Conservation (phyloP, 1,284 basidiomycete species). For the Ustilago tritici region DNA sequence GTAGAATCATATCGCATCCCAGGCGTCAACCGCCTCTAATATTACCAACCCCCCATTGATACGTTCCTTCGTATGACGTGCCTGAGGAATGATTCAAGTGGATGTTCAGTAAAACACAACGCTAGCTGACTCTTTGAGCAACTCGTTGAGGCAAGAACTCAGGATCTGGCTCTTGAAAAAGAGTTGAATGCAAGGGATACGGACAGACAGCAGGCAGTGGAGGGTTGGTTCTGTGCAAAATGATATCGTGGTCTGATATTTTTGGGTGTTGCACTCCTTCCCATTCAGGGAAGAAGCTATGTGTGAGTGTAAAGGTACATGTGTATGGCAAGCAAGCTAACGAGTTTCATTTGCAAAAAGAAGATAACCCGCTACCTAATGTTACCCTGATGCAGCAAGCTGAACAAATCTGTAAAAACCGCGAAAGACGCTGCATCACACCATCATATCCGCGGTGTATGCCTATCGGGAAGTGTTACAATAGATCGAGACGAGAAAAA, state of each 20-base stretch:
- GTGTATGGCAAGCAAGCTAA: background rate
- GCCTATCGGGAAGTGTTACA: conserved; percentile 7
- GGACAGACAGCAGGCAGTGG: background rate
- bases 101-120: too few relatives aligned
- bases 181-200: background rate
- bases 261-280: conserved; percentile 25
- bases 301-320: conserved; percentile 29
- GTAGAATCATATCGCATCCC: background rate
- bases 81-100: too few relatives aligned
- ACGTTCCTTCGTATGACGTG: background rate
- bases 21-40: conserved; percentile 26
- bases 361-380: background rate
- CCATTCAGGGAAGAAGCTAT: background rate
- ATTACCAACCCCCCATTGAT: conserved; percentile 3
- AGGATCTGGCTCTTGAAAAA: background rate
- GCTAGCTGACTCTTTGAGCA: too few relatives aligned
- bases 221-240: conserved; percentile 31
- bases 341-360: background rate
- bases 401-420: conserved; percentile 3
- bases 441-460: too few relatives aligned
- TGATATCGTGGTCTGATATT: conserved; percentile 49
- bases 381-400: conserved; percentile 9
- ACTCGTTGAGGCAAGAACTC: background rate
- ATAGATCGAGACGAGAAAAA: background rate
- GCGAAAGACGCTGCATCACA: background rate